Base-by-base conservation (phyloP, 768 basidiomycete genomes). In the Pluteus cervinus region DNA sequence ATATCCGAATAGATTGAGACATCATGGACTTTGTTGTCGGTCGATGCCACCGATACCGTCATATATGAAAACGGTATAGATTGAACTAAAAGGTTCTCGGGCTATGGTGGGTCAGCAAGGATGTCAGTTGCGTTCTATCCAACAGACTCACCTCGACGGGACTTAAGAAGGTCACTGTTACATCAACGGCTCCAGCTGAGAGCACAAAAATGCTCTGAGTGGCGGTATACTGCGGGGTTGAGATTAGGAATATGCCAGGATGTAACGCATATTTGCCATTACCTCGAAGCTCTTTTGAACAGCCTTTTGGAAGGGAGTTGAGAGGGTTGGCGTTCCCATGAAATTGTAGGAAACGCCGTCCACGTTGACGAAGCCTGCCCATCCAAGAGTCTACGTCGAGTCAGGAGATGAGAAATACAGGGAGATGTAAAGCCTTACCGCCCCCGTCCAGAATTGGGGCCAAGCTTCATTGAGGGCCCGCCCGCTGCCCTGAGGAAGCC, bases 391-490 rank as follows among this genome's bases (percentile, higher is more conserved):
- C 79, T 81, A 39, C 22, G 16, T 2, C 9, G n/a, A n/a, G n/a
- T n/a, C n/a, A n/a, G n/a, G n/a, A n/a, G n/a, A n/a, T n/a, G n/a
- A n/a, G n/a, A n/a, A n/a, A n/a, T n/a, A n/a, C n/a, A n/a, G n/a
- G n/a, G n/a, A n/a, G n/a, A n/a, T n/a, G n/a, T n/a, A n/a, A n/a
- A 14, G 7, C 51, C 65, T 20, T 44, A 76, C 76, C 49, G 64
- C 60, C 5, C 79, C 79, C 31, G 75, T 76, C 80, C 82, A 85
- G 48, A 83, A 83, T 5, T 65, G 68, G 0, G 81, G 74, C 79
- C 79, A 82, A 20, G 53, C 76, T 29, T 61, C 73, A 47, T 73
- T 71, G 38, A 70, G 51, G 14, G 69, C 63, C n/a, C n/a, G n/a
- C n/a, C n/a, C n/a, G n/a, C 60, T 37, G 14, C 73, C 73, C 47